Base-by-base conservation (phyloP, 305 asterid genomes). In the Rubia peregrina region DNA sequence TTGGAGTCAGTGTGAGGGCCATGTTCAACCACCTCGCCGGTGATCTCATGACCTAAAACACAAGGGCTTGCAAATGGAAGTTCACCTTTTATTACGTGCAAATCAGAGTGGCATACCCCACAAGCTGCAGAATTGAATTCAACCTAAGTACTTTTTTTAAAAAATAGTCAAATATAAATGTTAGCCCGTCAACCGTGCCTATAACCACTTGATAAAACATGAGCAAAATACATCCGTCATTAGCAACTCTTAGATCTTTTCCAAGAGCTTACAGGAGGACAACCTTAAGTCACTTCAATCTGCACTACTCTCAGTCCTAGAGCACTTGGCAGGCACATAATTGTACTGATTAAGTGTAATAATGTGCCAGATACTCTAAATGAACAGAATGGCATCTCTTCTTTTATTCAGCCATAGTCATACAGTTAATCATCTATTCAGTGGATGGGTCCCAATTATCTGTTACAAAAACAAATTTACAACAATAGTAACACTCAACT, bases 71-170 rank as follows among this genome's bases (percentile, higher is more conserved):
- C 81, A 79, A 94, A 94, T 11, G 98, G 97, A 74, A 94, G 87
- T 80, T 94, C 99, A 38, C 99, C 99, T 86, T 94, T 94, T 42
- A 93, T 80, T 71, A 93, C 98, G 69, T 93, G 98, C 74, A 93
- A 83, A 83, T 93, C 98, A 13, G 98, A 93, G 80, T 93, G 98
- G 80, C 98, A 93, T 30, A 91, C 97, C 36, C 98, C 98, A 79
- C 98, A 93, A 12, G 97, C 98, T 93, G 91, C 83, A 83, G 59
- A 57, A 57, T 60, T 59, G 43, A 43, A 67, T 67, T 61, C 56
- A 64, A 69, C 53, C 21, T 40, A 36, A 73, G 8, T 46, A 30
- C 40, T 17, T n/a, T n/a, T n/a, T n/a, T 24, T 24, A 24, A 24
- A 51, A n/a, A 68, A 7, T 11, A 14, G 13, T 2, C 16, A 61